These are phyloP conservation scores for Chaetomidium leptoderma DNA, from an alignment of 495 filamentous ascomycete genomes.

Conservation along the genomic window DNA sequence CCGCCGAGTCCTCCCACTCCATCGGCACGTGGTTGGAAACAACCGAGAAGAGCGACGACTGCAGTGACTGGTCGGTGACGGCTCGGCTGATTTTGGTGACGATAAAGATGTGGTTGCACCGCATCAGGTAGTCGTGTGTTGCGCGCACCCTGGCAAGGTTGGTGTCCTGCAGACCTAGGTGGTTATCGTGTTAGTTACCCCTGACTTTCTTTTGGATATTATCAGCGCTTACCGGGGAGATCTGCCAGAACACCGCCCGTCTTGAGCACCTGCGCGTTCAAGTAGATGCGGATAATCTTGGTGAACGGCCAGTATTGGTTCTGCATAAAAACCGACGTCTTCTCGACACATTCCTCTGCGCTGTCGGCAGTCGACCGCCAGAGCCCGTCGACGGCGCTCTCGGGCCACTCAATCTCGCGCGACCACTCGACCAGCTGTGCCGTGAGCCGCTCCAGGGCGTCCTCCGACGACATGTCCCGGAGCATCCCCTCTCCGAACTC, in stretches of 20 bases:
- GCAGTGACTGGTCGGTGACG: background rate
- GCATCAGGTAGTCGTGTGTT: background rate
- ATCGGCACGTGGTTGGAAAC: background rate
- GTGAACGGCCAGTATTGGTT: background rate
- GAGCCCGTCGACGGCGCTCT: background rate
- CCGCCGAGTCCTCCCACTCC: constrained; percentile 1
- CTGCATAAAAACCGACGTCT: background rate
- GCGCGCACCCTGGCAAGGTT: constrained; percentile 4
- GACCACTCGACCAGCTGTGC: background rate
- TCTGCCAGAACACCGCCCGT: background rate
- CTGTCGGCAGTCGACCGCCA: background rate
- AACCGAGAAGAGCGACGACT: constrained; percentile 2
- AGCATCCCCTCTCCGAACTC: background rate
- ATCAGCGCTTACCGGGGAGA: background rate
- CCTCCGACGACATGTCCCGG: background rate
- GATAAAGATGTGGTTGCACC: constrained; percentile 5
- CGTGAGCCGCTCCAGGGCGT: background rate
- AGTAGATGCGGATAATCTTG: background rate
- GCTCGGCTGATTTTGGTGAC: background rate
- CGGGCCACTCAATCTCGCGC: background rate
- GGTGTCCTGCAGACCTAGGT: background rate
- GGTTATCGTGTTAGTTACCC: background rate
- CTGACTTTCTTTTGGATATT: no score
- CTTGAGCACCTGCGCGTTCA: background rate
- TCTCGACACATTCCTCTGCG: background rate